A percentile compares a stretch with the other conserved stretches of the same genome.
Conservation (phyloP, 768 basidiomycete species). For the Hygrophorus pudorinus region DNA sequence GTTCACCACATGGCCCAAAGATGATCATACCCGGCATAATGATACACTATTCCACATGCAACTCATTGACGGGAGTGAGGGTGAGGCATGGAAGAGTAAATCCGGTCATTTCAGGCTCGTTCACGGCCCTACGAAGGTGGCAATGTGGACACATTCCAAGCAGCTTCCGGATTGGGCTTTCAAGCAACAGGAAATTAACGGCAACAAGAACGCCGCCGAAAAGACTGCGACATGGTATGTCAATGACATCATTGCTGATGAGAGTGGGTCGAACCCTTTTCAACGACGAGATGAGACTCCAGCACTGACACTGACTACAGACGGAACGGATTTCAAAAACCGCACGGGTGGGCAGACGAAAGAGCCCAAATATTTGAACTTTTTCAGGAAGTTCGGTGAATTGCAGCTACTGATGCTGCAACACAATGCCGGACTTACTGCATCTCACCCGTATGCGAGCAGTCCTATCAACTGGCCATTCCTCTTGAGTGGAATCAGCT, state of each 20-base stretch:
- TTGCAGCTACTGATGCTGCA: conserved; percentile 93
- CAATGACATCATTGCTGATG: conserved; percentile 69
- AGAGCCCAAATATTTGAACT: conserved; percentile 73
- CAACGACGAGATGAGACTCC: neutral
- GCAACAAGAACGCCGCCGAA: conserved; percentile 85
- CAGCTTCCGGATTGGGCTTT: conserved; percentile 94
- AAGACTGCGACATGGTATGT: conserved; percentile 83
- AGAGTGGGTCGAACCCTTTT: conserved; percentile 36
- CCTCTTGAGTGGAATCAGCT: conserved; percentile 90
- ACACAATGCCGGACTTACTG: conserved; percentile 97
- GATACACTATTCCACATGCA: conserved; percentile 83
- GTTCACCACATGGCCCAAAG: conserved; percentile 85
- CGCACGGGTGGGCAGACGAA: conserved; percentile 48
- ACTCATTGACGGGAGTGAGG: conserved; percentile 63
- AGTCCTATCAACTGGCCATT: conserved; percentile 99
- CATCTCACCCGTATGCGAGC: conserved; percentile 96
- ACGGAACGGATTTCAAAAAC: conserved; percentile 43
- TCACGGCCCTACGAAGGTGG: conserved; percentile 83
- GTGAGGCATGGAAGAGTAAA: conserved; percentile 88
- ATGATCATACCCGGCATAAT: conserved; percentile 67
- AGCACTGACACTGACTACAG: conserved; percentile 21
- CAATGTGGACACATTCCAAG: conserved; percentile 85
- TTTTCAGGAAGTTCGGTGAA: conserved; percentile 92
- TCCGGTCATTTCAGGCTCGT: conserved; percentile 86
- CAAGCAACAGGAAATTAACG: conserved; percentile 96